These are phyloP conservation scores for Pythium pyrilobum DNA, from an alignment of 352 stramenopile species.

Conservation along the genomic window DNA sequence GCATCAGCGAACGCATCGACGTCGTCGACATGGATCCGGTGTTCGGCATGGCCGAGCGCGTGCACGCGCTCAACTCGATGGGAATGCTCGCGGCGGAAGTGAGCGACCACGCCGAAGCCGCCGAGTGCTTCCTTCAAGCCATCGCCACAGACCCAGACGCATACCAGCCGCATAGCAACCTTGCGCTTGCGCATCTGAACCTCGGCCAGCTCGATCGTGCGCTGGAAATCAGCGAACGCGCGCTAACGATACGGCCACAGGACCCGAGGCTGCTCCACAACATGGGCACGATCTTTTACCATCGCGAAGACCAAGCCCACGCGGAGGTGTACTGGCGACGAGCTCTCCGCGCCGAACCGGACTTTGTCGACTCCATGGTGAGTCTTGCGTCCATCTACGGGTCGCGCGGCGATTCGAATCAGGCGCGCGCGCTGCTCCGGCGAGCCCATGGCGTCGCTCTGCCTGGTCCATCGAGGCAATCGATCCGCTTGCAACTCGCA, in stretches of 20 bases:
- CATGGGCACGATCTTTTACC: conserved; percentile 16
- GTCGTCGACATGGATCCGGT: not conserved
- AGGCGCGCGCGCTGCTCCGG: not conserved
- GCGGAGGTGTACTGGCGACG: conserved; percentile 13
- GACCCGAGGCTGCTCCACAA: conserved; percentile 25
- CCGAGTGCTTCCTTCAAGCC: conserved; percentile 15
- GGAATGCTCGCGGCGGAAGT: conserved; percentile 17
- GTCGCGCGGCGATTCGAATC: conserved; percentile 6
- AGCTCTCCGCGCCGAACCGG: conserved; percentile 3
- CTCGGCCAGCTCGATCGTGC: conserved; percentile 10
- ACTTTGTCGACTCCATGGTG: conserved; percentile 5
- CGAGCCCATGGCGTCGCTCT: not conserved
- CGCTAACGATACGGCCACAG: too few relatives aligned
- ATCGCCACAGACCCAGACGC: not conserved
- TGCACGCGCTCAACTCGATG: conserved; percentile 27
- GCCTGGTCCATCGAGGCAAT: not conserved
- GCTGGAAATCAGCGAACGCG: not conserved
- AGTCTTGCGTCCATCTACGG: conserved; percentile 20
- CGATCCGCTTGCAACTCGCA: conserved; percentile 19
- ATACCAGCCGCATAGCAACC: conserved; percentile 20
- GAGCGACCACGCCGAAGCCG: not conserved
- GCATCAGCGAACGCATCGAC: not conserved
- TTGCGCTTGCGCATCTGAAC: conserved; percentile 11
- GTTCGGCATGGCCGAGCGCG: not conserved
- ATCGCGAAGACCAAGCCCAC: not conserved